phyloP scores from a whole-genome alignment of 768 basidiomycete genomes.

The Chalciporus sphaerocephalus region DNA sequence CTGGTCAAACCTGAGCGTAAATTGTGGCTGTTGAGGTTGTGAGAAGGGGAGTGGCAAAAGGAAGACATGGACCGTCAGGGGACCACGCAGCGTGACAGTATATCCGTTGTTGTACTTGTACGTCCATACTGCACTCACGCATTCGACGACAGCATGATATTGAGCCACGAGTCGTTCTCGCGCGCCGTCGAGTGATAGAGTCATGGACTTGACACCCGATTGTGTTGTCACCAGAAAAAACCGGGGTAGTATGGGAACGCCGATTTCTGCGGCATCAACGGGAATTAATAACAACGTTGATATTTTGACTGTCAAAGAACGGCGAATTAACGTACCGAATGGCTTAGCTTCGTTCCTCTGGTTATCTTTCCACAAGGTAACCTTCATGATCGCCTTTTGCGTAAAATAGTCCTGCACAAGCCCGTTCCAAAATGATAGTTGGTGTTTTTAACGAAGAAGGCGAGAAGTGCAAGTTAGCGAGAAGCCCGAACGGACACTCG shows the following conservation, averaged over 20 bases:
- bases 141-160: conserved; percentile 55
- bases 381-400: conserved; percentile 65
- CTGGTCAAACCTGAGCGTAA: conserved; percentile 61
- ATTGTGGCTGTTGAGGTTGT: conserved; percentile 20
- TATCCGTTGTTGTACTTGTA: conserved; percentile 79
- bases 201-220: conserved; percentile 82
- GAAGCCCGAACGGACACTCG: neutral
- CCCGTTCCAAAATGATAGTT: conserved; percentile 62
- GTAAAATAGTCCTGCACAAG: conserved; percentile 69
- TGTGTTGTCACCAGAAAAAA: conserved; percentile 84
- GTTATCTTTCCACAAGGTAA: conserved; percentile 87
- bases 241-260: conserved; percentile 71
- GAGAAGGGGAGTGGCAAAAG: conserved; percentile 27
- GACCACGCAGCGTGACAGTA: conserved; percentile 70
- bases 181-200: conserved; percentile 71
- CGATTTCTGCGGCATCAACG: conserved; percentile 54
- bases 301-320: conserved; percentile 10
- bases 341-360: conserved; percentile 74
- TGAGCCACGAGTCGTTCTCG: conserved; percentile 60
- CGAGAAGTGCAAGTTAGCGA: conserved; percentile 5
- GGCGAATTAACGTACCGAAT: conserved; percentile 53
- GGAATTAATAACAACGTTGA: conserved; percentile 6
- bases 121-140: conserved; percentile 72
- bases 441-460: conserved; percentile 45
- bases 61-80: conserved; percentile 61